These are phyloP conservation scores for Fusarium sp. DNA, from an alignment of 2,329 filamentous ascomycete species.

Conservation along the genomic window DNA sequence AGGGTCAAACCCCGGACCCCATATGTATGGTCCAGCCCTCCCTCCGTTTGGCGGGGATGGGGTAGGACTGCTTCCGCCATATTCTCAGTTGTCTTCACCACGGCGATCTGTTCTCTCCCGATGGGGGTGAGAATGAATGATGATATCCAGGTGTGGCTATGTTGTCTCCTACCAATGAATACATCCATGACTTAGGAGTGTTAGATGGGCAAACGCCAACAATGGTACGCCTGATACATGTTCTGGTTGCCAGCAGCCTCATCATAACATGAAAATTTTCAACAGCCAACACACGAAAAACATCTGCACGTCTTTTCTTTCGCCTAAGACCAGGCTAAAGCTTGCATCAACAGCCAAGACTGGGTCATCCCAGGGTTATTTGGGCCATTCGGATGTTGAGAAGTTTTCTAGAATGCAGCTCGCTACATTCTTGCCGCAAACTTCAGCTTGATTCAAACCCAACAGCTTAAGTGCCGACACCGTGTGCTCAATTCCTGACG, in stretches of 20 bases:
- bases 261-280: slow-evolving; percentile 30
- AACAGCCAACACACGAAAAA: slow-evolving; percentile 17
- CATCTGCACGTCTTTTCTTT: slow-evolving; percentile 32
- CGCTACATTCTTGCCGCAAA: slow-evolving; percentile 16
- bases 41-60: slow-evolving; percentile 14
- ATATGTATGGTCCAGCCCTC: slow-evolving; percentile 4
- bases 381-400: slow-evolving; percentile 9
- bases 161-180: not conserved
- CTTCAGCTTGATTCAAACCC: slow-evolving; percentile 26
- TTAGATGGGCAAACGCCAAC: not conserved
- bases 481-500: not conserved
- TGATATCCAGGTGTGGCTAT: not conserved
- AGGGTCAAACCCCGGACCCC: slow-evolving; percentile 21
- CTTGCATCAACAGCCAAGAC: slow-evolving; percentile 23
- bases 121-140: not conserved
- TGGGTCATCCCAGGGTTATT: slow-evolving; percentile 21
- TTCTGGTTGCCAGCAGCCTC: slow-evolving; percentile 4
- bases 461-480: slow-evolving; percentile 23
- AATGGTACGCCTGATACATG: not conserved
- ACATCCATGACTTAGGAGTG: not conserved
- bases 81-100: not conserved
- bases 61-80: slow-evolving; percentile 21
- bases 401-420: slow-evolving; percentile 31
- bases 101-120: slow-evolving; percentile 17
- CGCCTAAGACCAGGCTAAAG: slow-evolving; percentile 19